Base-by-base conservation (phyloP, 768 basidiomycete species). In the Exsudoporus frostii region DNA sequence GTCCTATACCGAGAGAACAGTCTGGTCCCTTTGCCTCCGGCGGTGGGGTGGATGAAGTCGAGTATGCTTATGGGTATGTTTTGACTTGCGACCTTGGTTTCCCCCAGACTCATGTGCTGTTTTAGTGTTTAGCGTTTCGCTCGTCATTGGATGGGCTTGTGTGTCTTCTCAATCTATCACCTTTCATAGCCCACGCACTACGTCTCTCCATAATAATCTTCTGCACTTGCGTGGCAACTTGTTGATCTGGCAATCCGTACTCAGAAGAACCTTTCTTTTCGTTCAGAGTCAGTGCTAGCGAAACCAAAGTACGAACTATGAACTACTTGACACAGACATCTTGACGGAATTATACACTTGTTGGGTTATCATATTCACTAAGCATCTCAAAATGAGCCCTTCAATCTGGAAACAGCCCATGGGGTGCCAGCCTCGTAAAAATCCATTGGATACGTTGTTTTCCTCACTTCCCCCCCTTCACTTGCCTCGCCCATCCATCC, bases 1-100 rank as follows among this genome's bases (percentile, higher is more conserved):
- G 90, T 8, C 88, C 88, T 27, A 82, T 87, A 64, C 88, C 87
- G 10, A 83, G 86, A 49, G 89, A 89, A 56, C 77, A 83, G 32
- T 79, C 84, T 11, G 77, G 81, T 20, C 86, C 89, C 10, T 92
- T 92, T 66, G 82, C 84, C 20, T 80, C 85, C 6, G 88, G 88
- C 2, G 90, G 84, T 20, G 88, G 91, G 45, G 90, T 93, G 15
- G 91, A 93, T 59, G 91, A 93, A 70, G 91, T 93, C 7, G 92
- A 93, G 65, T 90, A 90, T 69, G 89, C 85, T 53, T 91, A 90
- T 60, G 89, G 89, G 88, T 85, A 68, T 67, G 85, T 78, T 40
- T 50, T 27, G 29, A 39, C 24, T 25, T 45, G 1, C 7, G 22
- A 7, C 24, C 7, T 10, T 22, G 6, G 40, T 29, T 43, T 37